These are phyloP conservation scores for Botrytis medusae DNA, from an alignment of 2,329 filamentous ascomycete genomes.

Conservation along the genomic window DNA sequence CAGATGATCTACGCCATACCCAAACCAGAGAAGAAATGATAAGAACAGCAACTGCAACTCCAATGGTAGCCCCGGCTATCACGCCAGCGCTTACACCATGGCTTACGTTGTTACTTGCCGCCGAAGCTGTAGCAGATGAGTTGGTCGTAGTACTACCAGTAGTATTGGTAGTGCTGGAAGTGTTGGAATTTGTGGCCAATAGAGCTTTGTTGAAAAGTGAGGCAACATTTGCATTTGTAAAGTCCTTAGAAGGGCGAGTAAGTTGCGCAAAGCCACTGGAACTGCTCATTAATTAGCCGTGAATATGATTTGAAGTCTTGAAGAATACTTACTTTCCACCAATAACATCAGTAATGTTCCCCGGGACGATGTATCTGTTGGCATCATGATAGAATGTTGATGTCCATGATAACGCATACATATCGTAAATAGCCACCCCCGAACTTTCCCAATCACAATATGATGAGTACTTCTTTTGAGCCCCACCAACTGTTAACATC, in stretches of 20 bases:
- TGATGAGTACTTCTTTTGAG: conserved; percentile 13
- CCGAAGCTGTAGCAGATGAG: background rate
- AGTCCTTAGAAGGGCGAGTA: conserved; percentile 5
- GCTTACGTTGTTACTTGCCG: background rate
- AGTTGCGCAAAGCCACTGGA: conserved; percentile 13
- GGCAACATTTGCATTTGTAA: background rate
- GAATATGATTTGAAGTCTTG: too few relatives aligned
- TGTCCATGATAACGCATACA: conserved; percentile 39
- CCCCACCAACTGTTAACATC: conserved; percentile 46
- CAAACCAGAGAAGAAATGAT: conserved; percentile 12
- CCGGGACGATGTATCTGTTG: conserved; percentile 36
- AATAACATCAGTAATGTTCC: conserved; percentile 32
- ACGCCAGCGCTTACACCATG: background rate
- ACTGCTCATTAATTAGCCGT: conserved; percentile 2
- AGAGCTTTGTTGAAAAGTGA: conserved; percentile 14
- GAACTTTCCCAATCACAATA: conserved; percentile 40
- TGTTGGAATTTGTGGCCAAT: background rate
- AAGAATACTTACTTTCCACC: conserved; percentile 35
- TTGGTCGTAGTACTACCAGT: background rate
- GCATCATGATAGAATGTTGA: conserved; percentile 36
- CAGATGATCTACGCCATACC: conserved; percentile 13
- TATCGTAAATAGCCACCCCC: conserved; percentile 40
- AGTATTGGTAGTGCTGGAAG: background rate
- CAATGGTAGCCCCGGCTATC: conserved; percentile 19
- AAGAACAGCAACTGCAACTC: background rate